These are phyloP conservation scores for Nicotiana benthamiana DNA, from an alignment of 257 asterid genomes.

Conservation along the genomic window DNA sequence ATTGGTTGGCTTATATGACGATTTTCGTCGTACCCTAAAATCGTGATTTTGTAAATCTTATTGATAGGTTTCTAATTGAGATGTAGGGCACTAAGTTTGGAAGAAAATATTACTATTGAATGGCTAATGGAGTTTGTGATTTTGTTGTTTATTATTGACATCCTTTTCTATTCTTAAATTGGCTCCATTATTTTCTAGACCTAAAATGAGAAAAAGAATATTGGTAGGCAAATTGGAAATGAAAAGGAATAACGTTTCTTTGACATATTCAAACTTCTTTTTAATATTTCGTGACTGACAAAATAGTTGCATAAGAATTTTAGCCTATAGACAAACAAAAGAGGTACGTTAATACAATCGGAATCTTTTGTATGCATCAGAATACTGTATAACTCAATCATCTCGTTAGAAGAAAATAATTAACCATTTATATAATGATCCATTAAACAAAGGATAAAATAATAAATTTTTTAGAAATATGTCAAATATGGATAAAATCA, in stretches of 20 bases:
- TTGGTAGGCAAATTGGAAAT: background rate
- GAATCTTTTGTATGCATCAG: background rate
- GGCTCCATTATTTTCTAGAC: background rate
- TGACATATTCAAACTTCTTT: background rate
- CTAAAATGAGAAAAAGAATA: background rate
- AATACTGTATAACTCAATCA: background rate
- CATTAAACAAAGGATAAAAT: fast-evolving
- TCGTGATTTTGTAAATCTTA: background rate
- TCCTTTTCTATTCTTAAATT: background rate
- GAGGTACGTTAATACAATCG: background rate
- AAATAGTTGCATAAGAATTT: background rate
- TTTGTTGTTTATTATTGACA: background rate
- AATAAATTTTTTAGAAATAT: too few relatives aligned
- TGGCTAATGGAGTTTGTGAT: background rate
- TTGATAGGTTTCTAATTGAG: background rate
- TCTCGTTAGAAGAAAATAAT: background rate
- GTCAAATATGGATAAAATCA: too few relatives aligned
- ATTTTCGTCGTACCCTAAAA: background rate
- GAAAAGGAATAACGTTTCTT: background rate
- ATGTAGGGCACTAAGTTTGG: background rate
- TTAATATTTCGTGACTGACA: background rate
- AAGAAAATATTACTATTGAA: background rate
- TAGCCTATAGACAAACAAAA: background rate
- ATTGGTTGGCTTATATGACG: background rate
- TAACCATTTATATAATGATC: too few relatives aligned